These are phyloP conservation scores for Begonia loranthoides DNA, from an alignment of 306 rosid genomes.

Conservation along the genomic window DNA sequence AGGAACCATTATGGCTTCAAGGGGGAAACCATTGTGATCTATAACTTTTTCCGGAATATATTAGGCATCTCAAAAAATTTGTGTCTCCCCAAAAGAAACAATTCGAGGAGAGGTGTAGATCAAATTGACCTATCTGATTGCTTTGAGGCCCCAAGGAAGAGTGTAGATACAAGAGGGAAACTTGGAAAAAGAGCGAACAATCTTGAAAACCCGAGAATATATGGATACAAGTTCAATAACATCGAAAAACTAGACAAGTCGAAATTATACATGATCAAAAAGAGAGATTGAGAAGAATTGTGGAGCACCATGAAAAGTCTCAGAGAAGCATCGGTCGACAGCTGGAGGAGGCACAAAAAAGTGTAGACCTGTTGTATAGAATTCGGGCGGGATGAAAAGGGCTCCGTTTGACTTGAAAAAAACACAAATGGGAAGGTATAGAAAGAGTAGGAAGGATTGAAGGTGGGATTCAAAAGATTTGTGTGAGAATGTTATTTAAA, in stretches of 20 bases:
- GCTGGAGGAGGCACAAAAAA: constrained; percentile 62
- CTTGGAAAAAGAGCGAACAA: constrained; percentile 58
- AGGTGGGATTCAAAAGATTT: no score
- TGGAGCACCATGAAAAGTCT: constrained; percentile 63
- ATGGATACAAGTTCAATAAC: constrained; percentile 40
- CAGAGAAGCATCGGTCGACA: constrained; percentile 62
- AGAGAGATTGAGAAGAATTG: constrained; percentile 65
- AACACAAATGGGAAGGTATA: constrained; percentile 4
- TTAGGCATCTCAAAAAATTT: constrained; percentile 57
- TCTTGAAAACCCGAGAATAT: constrained; percentile 36
- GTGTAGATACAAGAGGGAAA: constrained; percentile 60
- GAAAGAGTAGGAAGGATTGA: constrained; percentile 1
- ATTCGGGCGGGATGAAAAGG: constrained; percentile 39
- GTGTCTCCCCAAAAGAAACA: constrained; percentile 33
- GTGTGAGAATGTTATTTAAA: background rate
- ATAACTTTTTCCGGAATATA: constrained; percentile 66
- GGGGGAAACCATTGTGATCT: constrained; percentile 89
- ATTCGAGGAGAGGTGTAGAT: constrained; percentile 53
- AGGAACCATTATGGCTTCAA: constrained; percentile 84
- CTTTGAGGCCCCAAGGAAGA: constrained; percentile 57
- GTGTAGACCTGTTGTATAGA: constrained; percentile 79
- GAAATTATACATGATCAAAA: constrained; percentile 38
- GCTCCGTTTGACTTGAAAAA: background rate
- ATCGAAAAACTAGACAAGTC: constrained; percentile 24
- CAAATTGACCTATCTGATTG: constrained; percentile 43